Conservation (phyloP, 2,329 filamentous ascomycete species). For the Niveomyces coronatus region DNA sequence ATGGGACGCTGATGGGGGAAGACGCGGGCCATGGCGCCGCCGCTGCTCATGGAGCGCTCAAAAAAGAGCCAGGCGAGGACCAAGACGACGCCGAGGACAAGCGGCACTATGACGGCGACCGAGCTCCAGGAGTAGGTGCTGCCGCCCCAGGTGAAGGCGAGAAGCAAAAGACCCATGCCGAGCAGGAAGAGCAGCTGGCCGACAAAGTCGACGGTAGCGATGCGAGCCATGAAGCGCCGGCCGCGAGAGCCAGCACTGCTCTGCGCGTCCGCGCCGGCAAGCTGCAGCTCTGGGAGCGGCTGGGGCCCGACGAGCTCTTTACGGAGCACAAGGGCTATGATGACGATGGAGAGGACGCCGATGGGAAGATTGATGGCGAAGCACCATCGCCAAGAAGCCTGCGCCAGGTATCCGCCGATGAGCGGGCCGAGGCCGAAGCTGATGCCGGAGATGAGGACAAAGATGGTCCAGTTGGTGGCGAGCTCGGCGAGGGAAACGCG, state of each 20-base stretch:
- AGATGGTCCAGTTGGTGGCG: slow-evolving; percentile 45
- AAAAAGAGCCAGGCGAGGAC: slow-evolving; percentile 36
- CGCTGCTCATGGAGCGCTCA: slow-evolving; percentile 44
- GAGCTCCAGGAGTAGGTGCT: slow-evolving; percentile 42
- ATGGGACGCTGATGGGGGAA: slow-evolving; percentile 49
- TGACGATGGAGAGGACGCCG: slow-evolving; percentile 36
- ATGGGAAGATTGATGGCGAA: slow-evolving; percentile 54
- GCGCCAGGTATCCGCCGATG: slow-evolving; percentile 46
- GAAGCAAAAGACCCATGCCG: slow-evolving; percentile 42
- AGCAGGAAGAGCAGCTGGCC: slow-evolving; percentile 47
- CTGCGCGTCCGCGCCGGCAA: slow-evolving; percentile 27
- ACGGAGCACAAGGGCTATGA: slow-evolving; percentile 46
- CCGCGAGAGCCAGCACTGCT: slow-evolving; percentile 18
- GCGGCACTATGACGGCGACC: slow-evolving; percentile 36
- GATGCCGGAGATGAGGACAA: slow-evolving; percentile 44
- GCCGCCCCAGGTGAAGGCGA: slow-evolving; percentile 47
- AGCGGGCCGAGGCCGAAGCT: slow-evolving; percentile 48
- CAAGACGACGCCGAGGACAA: slow-evolving; percentile 35
- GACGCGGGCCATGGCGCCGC: slow-evolving; percentile 31
- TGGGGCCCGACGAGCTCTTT: slow-evolving; percentile 47
- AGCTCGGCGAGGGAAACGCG: slow-evolving; percentile 47
- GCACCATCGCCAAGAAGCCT: slow-evolving; percentile 53
- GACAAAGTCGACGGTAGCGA: slow-evolving; percentile 43
- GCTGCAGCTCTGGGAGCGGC: slow-evolving; percentile 34
- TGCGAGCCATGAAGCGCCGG: slow-evolving; percentile 30